These are phyloP conservation scores for Xerocomellus chrysenteron DNA, from an alignment of 768 basidiomycete species.

Conservation along the genomic window DNA sequence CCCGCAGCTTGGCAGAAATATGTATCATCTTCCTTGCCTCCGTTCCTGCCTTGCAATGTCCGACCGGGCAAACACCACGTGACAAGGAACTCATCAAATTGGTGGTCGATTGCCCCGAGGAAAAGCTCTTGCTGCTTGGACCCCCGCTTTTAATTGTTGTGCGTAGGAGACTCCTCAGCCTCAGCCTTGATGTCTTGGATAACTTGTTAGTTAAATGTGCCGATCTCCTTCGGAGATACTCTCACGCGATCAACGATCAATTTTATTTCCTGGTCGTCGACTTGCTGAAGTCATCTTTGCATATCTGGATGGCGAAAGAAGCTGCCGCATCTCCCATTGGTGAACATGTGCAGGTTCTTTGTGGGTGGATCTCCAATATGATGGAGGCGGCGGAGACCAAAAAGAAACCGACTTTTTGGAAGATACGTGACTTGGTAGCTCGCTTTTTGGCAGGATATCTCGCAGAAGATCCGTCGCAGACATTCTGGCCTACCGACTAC, in stretches of 20 bases:
- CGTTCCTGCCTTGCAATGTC: slow-evolving; percentile 62
- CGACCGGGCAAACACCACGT: slow-evolving; percentile 55
- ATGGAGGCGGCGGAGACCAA: slow-evolving; percentile 36
- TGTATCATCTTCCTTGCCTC: slow-evolving; percentile 62
- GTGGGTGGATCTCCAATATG: slow-evolving; percentile 51
- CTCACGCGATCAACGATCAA: slow-evolving; percentile 51
- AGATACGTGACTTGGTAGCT: slow-evolving; percentile 59
- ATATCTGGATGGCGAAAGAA: slow-evolving; percentile 51
- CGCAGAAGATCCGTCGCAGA: slow-evolving; percentile 50
- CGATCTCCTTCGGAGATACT: slow-evolving; percentile 52
- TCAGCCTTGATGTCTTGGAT: slow-evolving; percentile 52
- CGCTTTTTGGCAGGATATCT: slow-evolving; percentile 70
- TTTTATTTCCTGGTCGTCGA: slow-evolving; percentile 56
- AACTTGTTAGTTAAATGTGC: slow-evolving; percentile 54
- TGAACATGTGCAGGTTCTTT: slow-evolving; percentile 47
- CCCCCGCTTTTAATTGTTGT: slow-evolving; percentile 56
- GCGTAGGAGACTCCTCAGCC: slow-evolving; percentile 50
- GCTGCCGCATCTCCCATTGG: slow-evolving; percentile 36
- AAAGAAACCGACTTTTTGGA: slow-evolving; percentile 58
- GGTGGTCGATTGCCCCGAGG: slow-evolving; percentile 46
- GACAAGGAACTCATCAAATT: slow-evolving; percentile 61
- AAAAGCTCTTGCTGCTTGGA: slow-evolving; percentile 59
- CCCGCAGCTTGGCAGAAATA: slow-evolving; percentile 42
- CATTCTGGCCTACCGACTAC: slow-evolving; percentile 42
- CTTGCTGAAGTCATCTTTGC: slow-evolving; percentile 62